Evolutionary conservation across 805 yeast species (phyloP).

Genomic region (Millerozyma miso): DNA sequence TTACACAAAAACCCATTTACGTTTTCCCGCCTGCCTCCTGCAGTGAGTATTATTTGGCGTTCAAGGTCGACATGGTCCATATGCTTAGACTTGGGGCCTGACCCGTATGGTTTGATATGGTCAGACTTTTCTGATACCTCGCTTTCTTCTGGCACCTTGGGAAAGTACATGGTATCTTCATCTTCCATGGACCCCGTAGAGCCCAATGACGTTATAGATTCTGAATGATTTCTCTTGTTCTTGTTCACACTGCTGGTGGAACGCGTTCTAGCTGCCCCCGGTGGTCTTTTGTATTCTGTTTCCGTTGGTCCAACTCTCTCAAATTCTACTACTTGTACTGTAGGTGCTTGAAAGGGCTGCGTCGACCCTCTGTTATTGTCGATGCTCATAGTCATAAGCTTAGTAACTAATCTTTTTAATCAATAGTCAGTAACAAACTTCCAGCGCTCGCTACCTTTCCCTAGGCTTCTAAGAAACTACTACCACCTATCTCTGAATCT

Average conservation of each 20-base stretch:
- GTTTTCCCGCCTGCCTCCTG: slow-evolving; percentile 34
- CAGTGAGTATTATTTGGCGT: slow-evolving; percentile 32
- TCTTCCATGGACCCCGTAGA: slow-evolving; percentile 12
- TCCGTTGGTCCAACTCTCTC: slow-evolving; percentile 1
- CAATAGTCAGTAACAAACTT: not conserved
- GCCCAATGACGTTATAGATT: slow-evolving; percentile 9
- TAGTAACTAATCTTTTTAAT: not conserved
- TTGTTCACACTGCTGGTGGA: slow-evolving; percentile 8
- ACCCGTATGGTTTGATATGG: not conserved
- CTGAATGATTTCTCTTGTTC: slow-evolving; percentile 21
- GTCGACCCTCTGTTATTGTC: not conserved
- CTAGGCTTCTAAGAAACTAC: not conserved
- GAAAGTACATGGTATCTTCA: slow-evolving; percentile 1
- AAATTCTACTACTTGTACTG: slow-evolving; percentile 3
- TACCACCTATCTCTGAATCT: not conserved
- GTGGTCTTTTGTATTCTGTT: not conserved
- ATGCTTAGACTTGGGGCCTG: slow-evolving; percentile 21
- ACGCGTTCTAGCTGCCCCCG: slow-evolving; percentile 8
- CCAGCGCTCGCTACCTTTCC: not conserved
- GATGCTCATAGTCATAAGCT: not conserved
- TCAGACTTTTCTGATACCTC: not conserved
- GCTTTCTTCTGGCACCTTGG: not conserved
- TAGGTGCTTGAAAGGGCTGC: slow-evolving; percentile 1
- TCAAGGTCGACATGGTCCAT: slow-evolving; percentile 32
- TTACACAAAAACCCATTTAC: slow-evolving; percentile 30